These are phyloP conservation scores for Parasitella parasitica DNA, from an alignment of 371 early-diverging fungal genomes.

Conservation along the genomic window DNA sequence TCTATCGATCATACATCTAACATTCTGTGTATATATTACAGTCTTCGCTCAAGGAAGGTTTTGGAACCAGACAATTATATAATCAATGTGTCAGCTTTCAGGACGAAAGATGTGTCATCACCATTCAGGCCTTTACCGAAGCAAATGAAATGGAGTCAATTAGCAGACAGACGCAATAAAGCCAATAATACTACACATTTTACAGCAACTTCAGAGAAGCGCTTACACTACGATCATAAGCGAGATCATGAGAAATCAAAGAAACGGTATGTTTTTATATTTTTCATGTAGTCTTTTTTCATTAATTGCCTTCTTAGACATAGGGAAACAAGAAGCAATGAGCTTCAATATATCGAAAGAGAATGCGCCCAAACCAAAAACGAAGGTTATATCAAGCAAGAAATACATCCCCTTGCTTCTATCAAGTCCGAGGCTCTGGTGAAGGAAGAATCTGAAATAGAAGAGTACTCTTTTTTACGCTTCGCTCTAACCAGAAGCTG, in stretches of 20 bases:
- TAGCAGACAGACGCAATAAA: not conserved
- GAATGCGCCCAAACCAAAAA: not conserved
- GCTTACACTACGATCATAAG: not conserved
- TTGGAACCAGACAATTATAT: not conserved
- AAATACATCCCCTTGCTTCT: not conserved
- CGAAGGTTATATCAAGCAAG: not conserved
- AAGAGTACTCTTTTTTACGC: too few species aligned
- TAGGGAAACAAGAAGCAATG: not conserved
- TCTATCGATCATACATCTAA: not conserved
- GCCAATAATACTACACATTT: too few species aligned
- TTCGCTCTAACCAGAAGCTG: not conserved
- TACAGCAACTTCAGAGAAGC: not conserved
- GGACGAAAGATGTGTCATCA: not conserved
- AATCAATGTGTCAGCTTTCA: not conserved
- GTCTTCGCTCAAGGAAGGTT: not conserved
- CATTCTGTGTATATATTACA: not conserved
- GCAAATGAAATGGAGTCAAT: not conserved
- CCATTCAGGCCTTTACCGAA: not conserved
- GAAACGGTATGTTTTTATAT: too few species aligned
- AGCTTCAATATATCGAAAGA: not conserved
- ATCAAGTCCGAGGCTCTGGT: not conserved
- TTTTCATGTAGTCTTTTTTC: too few species aligned
- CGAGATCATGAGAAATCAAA: not conserved
- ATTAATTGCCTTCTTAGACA: not conserved
- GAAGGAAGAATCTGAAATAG: not conserved